These are phyloP conservation scores for Epichloe coenophiala DNA, from an alignment of 2,329 filamentous ascomycete species.

Conservation along the genomic window DNA sequence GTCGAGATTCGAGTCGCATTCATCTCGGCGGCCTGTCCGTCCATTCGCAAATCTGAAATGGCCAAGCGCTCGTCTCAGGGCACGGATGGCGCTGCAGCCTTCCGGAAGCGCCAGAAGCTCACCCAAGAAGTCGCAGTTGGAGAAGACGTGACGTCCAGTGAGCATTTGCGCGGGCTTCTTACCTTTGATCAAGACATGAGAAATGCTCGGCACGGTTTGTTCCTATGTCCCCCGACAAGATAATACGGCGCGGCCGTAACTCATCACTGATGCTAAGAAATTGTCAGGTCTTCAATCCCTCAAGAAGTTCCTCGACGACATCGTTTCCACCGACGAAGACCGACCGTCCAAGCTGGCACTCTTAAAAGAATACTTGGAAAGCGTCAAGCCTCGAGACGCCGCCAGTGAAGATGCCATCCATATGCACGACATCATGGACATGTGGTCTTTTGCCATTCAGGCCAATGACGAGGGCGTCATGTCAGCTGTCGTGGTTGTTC, in stretches of 20 bases:
- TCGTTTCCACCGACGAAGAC: constrained; percentile 36
- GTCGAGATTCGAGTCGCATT: background rate
- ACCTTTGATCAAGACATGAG: constrained; percentile 57
- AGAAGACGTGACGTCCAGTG: constrained; percentile 47
- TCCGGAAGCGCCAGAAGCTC: constrained; percentile 42
- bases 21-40: background rate
- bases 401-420: constrained; percentile 40
- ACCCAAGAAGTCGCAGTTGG: constrained; percentile 42
- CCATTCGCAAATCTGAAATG: constrained; percentile 19
- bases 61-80: constrained; percentile 29
- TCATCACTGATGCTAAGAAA: background rate
- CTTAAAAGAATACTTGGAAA: constrained; percentile 54
- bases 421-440: constrained; percentile 70
- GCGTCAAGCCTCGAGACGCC: constrained; percentile 32
- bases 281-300: constrained; percentile 49
- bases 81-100: constrained; percentile 25
- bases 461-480: constrained; percentile 69
- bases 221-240: background rate
- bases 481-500: constrained; percentile 65
- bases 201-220: constrained; percentile 51
- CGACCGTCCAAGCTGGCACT: constrained; percentile 36
- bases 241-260: too few relatives aligned
- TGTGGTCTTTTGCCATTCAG: constrained; percentile 72
- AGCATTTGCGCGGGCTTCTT: constrained; percentile 56
- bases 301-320: constrained; percentile 57